Conservation (phyloP, 2,329 filamentous ascomycete species). For the Pyrenophora tritici-repentis region DNA sequence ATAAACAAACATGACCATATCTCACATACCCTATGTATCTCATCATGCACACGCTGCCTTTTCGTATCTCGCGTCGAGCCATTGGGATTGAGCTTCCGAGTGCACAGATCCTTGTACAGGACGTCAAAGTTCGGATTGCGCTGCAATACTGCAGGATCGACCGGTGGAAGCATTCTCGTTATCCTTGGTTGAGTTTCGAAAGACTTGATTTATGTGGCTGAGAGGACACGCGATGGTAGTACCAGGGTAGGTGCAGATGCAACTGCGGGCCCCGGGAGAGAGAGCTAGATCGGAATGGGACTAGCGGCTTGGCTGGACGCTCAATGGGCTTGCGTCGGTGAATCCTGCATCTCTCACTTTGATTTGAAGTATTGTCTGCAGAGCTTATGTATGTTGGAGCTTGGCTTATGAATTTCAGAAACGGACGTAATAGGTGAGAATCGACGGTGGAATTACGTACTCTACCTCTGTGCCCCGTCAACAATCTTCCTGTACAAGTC, state of each 20-base stretch:
- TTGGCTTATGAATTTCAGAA: too few species aligned
- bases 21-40: constrained; percentile 45
- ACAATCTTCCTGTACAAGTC: too few species aligned
- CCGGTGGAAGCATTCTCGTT: constrained; percentile 49
- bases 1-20: neutral
- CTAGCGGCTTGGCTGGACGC: constrained; percentile 12
- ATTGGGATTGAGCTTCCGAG: constrained; percentile 51
- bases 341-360: too few species aligned
- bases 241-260: constrained; percentile 2
- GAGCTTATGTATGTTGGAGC: too few species aligned
- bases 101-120: constrained; percentile 52
- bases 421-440: too few species aligned
- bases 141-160: constrained; percentile 44
- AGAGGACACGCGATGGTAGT: neutral
- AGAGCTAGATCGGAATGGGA: neutral
- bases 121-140: constrained; percentile 53
- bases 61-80: constrained; percentile 51
- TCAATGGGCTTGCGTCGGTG: too few species aligned
- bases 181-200: neutral
- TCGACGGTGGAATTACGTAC: too few species aligned
- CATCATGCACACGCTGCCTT: constrained; percentile 50
- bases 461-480: too few species aligned
- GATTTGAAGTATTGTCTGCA: too few species aligned
- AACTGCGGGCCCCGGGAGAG: neutral
- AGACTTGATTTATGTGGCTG: neutral